phyloP scores from a whole-genome alignment of 129 eudicot species.

The Logfia minima region DNA sequence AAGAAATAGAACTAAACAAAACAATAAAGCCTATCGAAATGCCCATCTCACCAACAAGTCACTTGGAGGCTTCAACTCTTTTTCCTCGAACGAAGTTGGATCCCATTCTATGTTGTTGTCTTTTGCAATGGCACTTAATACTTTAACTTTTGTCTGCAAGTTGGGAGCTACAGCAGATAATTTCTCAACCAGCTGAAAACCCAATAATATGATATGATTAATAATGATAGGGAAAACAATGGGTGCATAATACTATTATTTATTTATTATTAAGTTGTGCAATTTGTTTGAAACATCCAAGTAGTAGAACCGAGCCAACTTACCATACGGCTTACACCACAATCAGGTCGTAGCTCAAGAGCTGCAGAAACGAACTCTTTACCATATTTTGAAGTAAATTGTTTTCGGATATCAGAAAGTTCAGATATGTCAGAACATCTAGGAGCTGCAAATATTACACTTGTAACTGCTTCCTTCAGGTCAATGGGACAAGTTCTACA shows the following conservation, averaged over 20 bases:
- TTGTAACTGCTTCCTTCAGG: conserved; percentile 84
- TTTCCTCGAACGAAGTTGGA: conserved; percentile 61
- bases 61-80: conserved; percentile 49
- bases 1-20: not conserved
- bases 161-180: conserved; percentile 86
- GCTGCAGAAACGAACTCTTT: conserved; percentile 79
- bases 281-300: not conserved
- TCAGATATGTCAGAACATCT: conserved; percentile 94
- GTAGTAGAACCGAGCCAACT: conserved; percentile 13
- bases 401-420: conserved; percentile 71
- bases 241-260: too few relatives aligned
- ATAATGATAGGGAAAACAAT: not conserved
- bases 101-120: conserved; percentile 89
- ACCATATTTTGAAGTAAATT: conserved; percentile 76
- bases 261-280: too few relatives aligned
- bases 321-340: conserved; percentile 89
- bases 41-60: conserved; percentile 60
- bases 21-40: conserved; percentile 4
- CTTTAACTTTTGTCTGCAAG: conserved; percentile 63
- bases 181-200: conserved; percentile 86
- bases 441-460: conserved; percentile 88
- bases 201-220: not conserved
- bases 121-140: conserved; percentile 67
- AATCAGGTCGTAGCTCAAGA: conserved; percentile 73
- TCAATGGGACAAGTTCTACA: conserved; percentile 85